Percentiles rank a stretch among this genome's conserved stretches.
Conservation (phyloP, 768 basidiomycete species). For the Phanerochaete carnosa region DNA sequence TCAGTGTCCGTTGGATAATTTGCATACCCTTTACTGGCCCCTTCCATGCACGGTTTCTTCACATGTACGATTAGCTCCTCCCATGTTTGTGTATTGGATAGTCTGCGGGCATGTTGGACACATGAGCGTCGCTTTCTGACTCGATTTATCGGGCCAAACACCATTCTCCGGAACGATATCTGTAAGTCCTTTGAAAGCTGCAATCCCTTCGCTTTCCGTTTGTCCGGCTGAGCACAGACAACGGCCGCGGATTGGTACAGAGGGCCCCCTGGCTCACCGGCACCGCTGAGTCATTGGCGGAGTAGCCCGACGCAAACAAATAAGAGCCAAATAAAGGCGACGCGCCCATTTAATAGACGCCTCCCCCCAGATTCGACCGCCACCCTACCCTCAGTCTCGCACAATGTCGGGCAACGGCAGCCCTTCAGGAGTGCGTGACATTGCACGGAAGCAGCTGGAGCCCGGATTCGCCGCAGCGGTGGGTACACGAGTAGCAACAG, state of each 20-base stretch:
- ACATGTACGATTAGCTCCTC: neutral
- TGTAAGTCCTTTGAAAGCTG: too few relatives aligned
- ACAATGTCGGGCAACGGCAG: constrained; percentile 2
- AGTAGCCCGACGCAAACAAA: constrained; percentile 1
- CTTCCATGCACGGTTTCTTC: neutral
- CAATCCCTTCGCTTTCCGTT: too few relatives aligned
- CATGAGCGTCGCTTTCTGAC: too few relatives aligned
- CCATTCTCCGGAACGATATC: too few relatives aligned
- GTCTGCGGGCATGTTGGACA: neutral
- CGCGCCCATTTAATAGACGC: constrained; percentile 15
- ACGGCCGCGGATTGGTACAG: too few relatives aligned
- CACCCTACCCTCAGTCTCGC: neutral
- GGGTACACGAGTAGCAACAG: neutral
- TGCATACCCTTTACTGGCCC: neutral
- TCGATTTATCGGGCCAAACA: too few relatives aligned
- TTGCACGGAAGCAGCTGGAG: constrained; percentile 18
- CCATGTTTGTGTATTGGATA: neutral
- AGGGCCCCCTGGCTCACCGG: too few relatives aligned
- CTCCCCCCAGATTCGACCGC: neutral
- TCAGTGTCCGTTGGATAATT: neutral
- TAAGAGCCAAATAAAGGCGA: constrained; percentile 10
- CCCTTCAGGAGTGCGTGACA: constrained; percentile 1
- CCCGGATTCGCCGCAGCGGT: neutral
- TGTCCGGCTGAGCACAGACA: too few relatives aligned
- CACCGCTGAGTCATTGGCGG: neutral